A percentile compares a stretch with the other conserved stretches of the same genome.
These are phyloP conservation scores for Diutina sp. DNA, from an alignment of 1,139 yeast species.

Conservation along the genomic window DNA sequence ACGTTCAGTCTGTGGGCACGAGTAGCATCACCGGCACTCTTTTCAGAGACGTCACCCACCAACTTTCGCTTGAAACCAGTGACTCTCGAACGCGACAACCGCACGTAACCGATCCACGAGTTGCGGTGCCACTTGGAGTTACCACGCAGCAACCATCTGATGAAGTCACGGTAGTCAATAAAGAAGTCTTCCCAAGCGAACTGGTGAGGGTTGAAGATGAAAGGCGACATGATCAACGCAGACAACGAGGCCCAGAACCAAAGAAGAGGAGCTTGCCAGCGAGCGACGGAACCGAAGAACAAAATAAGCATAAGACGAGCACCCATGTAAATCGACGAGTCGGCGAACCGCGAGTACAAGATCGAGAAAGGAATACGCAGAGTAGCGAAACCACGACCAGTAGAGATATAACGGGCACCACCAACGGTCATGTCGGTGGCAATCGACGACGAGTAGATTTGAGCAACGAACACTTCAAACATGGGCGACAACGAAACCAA, in stretches of 20 bases:
- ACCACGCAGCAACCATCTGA: slow-evolving; percentile 98
- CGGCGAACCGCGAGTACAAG: slow-evolving; percentile 91
- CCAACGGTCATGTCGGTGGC: slow-evolving; percentile 91
- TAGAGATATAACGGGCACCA: slow-evolving; percentile 98
- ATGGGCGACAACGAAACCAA: slow-evolving; percentile 83
- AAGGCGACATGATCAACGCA: slow-evolving; percentile 87
- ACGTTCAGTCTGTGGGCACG: slow-evolving; percentile 90
- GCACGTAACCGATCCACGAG: slow-evolving; percentile 97
- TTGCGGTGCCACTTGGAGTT: slow-evolving; percentile 98
- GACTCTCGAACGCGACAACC: slow-evolving; percentile 90
- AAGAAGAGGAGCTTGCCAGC: slow-evolving; percentile 93
- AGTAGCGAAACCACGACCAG: slow-evolving; percentile 99
- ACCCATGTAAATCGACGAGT: slow-evolving; percentile 94
- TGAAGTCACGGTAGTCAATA: slow-evolving; percentile 95
- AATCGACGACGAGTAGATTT: slow-evolving; percentile 87
- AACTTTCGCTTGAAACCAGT: slow-evolving; percentile 96
- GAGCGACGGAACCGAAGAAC: slow-evolving; percentile 81
- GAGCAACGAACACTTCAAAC: slow-evolving; percentile 98
- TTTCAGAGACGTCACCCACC: slow-evolving; percentile 81
- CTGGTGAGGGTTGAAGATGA: slow-evolving; percentile 95
- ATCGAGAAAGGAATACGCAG: slow-evolving; percentile 97
- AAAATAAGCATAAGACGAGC: slow-evolving; percentile 83
- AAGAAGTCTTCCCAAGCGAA: slow-evolving; percentile 98
- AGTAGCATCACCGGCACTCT: slow-evolving; percentile 86
- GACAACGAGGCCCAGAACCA: slow-evolving; percentile 98